Base-by-base conservation (phyloP, 1,139 yeast genomes). In the Pichia sp. region DNA sequence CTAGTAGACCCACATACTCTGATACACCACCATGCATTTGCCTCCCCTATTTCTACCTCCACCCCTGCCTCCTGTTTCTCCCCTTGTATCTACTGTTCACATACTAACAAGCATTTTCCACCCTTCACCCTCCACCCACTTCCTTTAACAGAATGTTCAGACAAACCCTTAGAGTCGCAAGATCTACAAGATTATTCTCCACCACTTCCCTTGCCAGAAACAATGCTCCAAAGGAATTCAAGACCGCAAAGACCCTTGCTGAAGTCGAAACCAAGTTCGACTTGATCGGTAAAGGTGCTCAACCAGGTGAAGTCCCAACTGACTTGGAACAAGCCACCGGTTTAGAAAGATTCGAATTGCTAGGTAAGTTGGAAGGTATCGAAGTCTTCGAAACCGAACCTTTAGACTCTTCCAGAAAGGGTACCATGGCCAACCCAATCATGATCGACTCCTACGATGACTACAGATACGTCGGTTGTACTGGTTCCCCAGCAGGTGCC, bases 251-350 rank as follows among this genome's bases (percentile, higher is more conserved):
- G 61, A 77, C 71, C 57, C 80, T 92, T 68, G 75, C 85, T 56
- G 96, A 92, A 70, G 95, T 92, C 64, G 79, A 84, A 55, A 92
- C 92, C 68, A 81, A 85, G 55, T 88, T 82, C 69, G 80, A 92
- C 56, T 82, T 93, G 74, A 82, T 90, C 65, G 97, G 97, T 74
- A 83, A 86, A 57, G 97, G 97, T 81, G 96, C 96, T 62, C 75
- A 73, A 61, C 72, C 75, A 57, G 96, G 95, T 67, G 79, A 86
- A 57, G 84, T 93, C 67, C 98, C 99, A 72, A 83, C 96, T 58
- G 96, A 92, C 73, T 71, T 88, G 67, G 97, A 93, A 69, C 98
- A 92, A 78, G 92, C 97, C 67, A 95, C 99, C 55, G 99, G 99
- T 87, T 80, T 93, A 71, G 98, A 88, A 75, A 90, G 99, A 84